These are phyloP conservation scores for Fusarium verticillioides DNA, from an alignment of 2,329 filamentous ascomycete species.

Conservation along the genomic window DNA sequence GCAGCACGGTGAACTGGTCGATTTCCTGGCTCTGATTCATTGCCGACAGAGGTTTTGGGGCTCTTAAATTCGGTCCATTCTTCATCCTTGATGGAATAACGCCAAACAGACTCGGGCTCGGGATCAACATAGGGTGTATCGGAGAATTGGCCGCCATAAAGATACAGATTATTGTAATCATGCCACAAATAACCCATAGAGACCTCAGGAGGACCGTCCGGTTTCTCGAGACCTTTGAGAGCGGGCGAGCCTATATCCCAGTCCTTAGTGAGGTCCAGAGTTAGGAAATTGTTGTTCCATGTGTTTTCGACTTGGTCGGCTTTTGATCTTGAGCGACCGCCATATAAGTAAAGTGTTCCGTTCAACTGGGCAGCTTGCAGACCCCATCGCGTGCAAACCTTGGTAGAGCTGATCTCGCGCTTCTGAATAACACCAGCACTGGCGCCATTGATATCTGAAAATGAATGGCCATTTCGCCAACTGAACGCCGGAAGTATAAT, in stretches of 20 bases:
- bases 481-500: slow-evolving; percentile 61
- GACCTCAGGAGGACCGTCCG: slow-evolving; percentile 76
- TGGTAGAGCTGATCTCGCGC: slow-evolving; percentile 45
- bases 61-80: slow-evolving; percentile 72
- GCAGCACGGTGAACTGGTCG: slow-evolving; percentile 73
- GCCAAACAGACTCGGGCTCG: slow-evolving; percentile 72
- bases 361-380: slow-evolving; percentile 77
- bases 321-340: slow-evolving; percentile 71
- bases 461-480: slow-evolving; percentile 53
- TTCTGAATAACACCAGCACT: slow-evolving; percentile 58
- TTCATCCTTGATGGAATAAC: slow-evolving; percentile 70
- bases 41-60: slow-evolving; percentile 71
- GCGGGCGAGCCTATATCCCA: slow-evolving; percentile 75
- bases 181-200: slow-evolving; percentile 82
- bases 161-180: slow-evolving; percentile 73
- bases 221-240: slow-evolving; percentile 69
- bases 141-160: slow-evolving; percentile 81
- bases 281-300: slow-evolving; percentile 82
- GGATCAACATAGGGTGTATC: slow-evolving; percentile 69
- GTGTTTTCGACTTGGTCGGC: slow-evolving; percentile 69
- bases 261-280: slow-evolving; percentile 76
- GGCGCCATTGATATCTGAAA: slow-evolving; percentile 55
- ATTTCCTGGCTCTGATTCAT: slow-evolving; percentile 66
- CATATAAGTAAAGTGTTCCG: slow-evolving; percentile 81
- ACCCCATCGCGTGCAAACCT: slow-evolving; percentile 73